These are phyloP conservation scores for Pseudogymnoascus sp. DNA, from an alignment of 2,329 filamentous ascomycete species.

Conservation along the genomic window DNA sequence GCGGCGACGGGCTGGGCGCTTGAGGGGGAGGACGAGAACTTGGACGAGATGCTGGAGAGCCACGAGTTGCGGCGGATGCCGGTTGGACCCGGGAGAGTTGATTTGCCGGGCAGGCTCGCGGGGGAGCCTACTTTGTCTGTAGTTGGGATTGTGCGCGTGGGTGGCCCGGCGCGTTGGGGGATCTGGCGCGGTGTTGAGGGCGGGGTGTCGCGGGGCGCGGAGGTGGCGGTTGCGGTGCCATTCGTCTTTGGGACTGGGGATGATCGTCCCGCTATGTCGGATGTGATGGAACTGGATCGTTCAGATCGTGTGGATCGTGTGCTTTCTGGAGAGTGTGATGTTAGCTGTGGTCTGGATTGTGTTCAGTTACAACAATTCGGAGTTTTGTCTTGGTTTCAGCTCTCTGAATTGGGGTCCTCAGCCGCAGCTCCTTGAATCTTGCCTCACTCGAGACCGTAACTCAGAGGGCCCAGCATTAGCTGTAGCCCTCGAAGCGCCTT, in stretches of 20 bases:
- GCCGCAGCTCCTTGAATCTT: not conserved
- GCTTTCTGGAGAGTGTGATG: not conserved
- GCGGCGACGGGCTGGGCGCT: conserved; percentile 19
- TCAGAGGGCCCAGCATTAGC: not conserved
- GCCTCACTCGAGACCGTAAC: not conserved
- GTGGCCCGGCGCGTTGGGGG: conserved; percentile 19
- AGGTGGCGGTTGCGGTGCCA: conserved; percentile 5
- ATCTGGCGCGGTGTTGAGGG: conserved; percentile 18
- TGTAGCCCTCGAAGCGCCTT: not conserved
- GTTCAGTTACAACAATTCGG: conserved; percentile 14
- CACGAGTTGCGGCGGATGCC: conserved; percentile 61
- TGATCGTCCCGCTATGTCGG: not conserved
- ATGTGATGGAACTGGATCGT: not conserved
- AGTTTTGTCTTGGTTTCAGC: not conserved
- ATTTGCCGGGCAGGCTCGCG: not conserved
- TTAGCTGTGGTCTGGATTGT: conserved; percentile 10
- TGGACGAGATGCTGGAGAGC: conserved; percentile 89
- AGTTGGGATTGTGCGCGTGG: conserved; percentile 14
- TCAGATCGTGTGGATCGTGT: not conserved
- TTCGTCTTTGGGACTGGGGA: conserved; percentile 9
- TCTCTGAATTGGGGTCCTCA: not conserved
- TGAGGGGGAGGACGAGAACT: conserved; percentile 61
- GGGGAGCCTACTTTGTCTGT: not conserved
- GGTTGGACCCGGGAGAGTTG: not conserved
- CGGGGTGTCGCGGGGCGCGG: conserved; percentile 9